Percentiles rank a stretch among this genome's conserved stretches.
Evolutionary conservation across 345 rosid genomes (phyloP).

Genomic region (Sisymbrium irio): DNA sequence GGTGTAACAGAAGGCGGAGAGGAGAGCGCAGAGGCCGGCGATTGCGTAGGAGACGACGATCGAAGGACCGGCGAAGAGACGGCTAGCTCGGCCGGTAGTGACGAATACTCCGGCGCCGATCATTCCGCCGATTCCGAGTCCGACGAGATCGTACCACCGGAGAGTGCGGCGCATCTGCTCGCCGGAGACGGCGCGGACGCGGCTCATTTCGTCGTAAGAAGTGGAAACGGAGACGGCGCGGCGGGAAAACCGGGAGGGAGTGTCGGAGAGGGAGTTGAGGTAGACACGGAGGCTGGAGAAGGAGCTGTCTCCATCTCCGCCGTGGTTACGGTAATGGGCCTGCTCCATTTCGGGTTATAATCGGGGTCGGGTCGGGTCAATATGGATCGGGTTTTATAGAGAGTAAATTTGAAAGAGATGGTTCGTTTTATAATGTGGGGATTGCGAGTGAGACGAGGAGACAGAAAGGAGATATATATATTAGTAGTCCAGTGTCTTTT

Average conservation of each 20-base stretch:
- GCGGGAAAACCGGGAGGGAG: conserved; percentile 59
- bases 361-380: background rate
- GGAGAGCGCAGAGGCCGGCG: conserved; percentile 90
- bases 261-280: conserved; percentile 57
- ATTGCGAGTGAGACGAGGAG: background rate
- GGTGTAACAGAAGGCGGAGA: conserved; percentile 96
- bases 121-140: conserved; percentile 92
- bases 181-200: conserved; percentile 59
- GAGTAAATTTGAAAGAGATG: conserved; percentile 1
- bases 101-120: conserved; percentile 93
- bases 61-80: conserved; percentile 65
- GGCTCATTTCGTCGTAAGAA: conserved; percentile 70
- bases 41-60: conserved; percentile 80
- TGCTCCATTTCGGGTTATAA: conserved; percentile 22
- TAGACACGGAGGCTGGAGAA: conserved; percentile 61
- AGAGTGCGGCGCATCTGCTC: conserved; percentile 65
- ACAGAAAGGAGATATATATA: background rate
- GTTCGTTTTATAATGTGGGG: conserved; percentile 12
- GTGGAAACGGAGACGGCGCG: conserved; percentile 79
- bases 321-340: conserved; percentile 13
- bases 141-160: conserved; percentile 79
- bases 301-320: conserved; percentile 44
- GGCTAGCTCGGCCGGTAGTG: conserved; percentile 68
- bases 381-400: background rate
- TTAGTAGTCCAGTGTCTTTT: conserved; percentile 5